Base-by-base conservation (phyloP, 768 basidiomycete species). In the Trametes coccinea region DNA sequence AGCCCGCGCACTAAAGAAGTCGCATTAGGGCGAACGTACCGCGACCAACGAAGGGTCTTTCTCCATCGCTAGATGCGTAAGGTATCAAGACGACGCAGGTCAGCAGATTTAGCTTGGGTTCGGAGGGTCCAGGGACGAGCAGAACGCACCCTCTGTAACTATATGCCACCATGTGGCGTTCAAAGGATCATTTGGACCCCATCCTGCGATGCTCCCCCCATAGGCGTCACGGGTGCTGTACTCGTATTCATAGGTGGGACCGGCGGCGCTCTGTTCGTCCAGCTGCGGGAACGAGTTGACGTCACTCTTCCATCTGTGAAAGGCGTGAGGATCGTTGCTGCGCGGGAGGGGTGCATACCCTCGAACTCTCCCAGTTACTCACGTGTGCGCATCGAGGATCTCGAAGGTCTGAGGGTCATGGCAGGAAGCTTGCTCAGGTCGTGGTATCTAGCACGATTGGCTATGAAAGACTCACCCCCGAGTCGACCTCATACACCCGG, bases 81-180 rank as follows among this genome's bases (percentile, higher is more conserved):
- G 9, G 14, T n/a, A 16, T 5, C 41, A 43, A 43, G 9, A 16
- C 4, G 5, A 43, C n/a, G 7, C 13, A n/a, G 41, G 41, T 14
- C 13, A n/a, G 41, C 13, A 8, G 41, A n/a, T 22, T 22, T 22
- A 22, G 22, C 22, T 22, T 22, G 22, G 22, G 22, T 22, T 22
- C 8, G 41, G 14, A 43, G 41, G 41, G 41, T 5, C 34, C 6
- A 9, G 41, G 7, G 8, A 43, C 10, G 41, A n/a, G 3, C 30
- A 41, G 9, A 33, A 75, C 79, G 63, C 58, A 86, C 88, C 81
- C 74, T 90, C 88, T 9, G 90, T 91, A 44, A 92, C 87, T 48
- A 73, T 81, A 66, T 91, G 90, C 90, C 90, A 92, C 86, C 87
- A 92, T 9, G 90, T 91, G 6, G 88, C 88, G 62, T 92, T 92